Evolutionary conservation across 768 basidiomycete species (phyloP), one percentile per base, ranked within the genome.

Genomic region (Daedalea quercina): DNA sequence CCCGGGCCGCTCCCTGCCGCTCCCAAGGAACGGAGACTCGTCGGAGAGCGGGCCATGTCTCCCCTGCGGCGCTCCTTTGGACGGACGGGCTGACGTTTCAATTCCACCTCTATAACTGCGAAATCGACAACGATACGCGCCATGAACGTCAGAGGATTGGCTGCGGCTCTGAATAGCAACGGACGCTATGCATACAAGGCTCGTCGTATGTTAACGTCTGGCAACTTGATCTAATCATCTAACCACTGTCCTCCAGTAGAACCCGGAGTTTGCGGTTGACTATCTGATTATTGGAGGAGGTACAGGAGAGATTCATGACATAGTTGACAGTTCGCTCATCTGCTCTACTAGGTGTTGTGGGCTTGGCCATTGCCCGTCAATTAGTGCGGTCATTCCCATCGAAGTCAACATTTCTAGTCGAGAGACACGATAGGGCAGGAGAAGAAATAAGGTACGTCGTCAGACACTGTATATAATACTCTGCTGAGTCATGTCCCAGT

Each of bases 221-320:
- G 37, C 34, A n/a, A n/a, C n/a, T n/a, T n/a, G n/a, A n/a, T n/a
- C n/a, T n/a, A n/a, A n/a, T n/a, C n/a, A n/a, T 13, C 41, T 25
- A 40, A 1, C 13, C 17, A 20, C 9, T 1, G 13, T 15, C 41
- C 17, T 40, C 17, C 37, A 40, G 19, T 43, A 89, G 80, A 67
- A 70, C 15, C 90, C 94, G 3, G 84, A 90, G 57, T 76, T 71
- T 31, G 74, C 71, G 1, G 82, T 94, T 26, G 95, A 98, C 65
- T 85, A 88, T 66, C 71, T 96, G 22, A 79, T 98, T 15, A 75
- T 98, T 22, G 95, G 95, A 11, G 95, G 86, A 72, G 95, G 93
- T 81, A 57, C n/a, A 57, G 67, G 42, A 47, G 28, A 11, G 6
- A 4, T 40, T 13, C 25, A 51, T 13, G 28, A 25, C 19, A 28